phyloP scores from a whole-genome alignment of 768 basidiomycete genomes.

The Saitozyma sp. region DNA sequence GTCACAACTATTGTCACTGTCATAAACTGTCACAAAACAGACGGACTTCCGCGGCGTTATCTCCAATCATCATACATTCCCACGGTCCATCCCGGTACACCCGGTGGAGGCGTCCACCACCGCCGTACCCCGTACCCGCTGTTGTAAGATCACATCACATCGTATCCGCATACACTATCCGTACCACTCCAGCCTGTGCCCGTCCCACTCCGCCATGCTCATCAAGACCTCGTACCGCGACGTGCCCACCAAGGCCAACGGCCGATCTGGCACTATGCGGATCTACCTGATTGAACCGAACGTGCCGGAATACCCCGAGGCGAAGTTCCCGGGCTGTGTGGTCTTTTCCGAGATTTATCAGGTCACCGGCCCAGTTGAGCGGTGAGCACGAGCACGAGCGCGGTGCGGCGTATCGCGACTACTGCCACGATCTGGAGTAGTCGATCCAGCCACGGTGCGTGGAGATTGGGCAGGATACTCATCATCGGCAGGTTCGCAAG shows the following conservation, averaged over 20 bases:
- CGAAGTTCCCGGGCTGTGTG: constrained; percentile 77
- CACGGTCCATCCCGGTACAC: no score
- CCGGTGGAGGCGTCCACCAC: no score
- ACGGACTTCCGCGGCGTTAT: no score
- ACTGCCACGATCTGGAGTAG: constrained; percentile 51
- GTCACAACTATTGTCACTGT: no score
- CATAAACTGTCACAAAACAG: no score
- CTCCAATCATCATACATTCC: no score
- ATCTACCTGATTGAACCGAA: constrained; percentile 80
- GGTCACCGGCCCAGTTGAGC: constrained; percentile 94
- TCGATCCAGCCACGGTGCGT: neutral
- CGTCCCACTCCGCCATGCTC: constrained; percentile 68
- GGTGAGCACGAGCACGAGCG: constrained; percentile 56
- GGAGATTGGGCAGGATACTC: no score
- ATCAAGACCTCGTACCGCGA: constrained; percentile 78
- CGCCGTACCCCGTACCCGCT: no score
- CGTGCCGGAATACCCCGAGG: constrained; percentile 78
- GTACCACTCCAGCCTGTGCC: neutral
- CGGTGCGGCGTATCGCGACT: constrained; percentile 66
- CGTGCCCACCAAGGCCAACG: constrained; percentile 67
- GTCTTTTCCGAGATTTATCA: constrained; percentile 78
- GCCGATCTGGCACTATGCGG: constrained; percentile 65
- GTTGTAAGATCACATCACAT: no score
- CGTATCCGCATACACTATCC: no score
- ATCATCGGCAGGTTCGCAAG: constrained; percentile 37